Evolutionary conservation across 2,329 filamentous ascomycete species (phyloP), one percentile per base, ranked within the genome.

Genomic region (Knufia fluminis): DNA sequence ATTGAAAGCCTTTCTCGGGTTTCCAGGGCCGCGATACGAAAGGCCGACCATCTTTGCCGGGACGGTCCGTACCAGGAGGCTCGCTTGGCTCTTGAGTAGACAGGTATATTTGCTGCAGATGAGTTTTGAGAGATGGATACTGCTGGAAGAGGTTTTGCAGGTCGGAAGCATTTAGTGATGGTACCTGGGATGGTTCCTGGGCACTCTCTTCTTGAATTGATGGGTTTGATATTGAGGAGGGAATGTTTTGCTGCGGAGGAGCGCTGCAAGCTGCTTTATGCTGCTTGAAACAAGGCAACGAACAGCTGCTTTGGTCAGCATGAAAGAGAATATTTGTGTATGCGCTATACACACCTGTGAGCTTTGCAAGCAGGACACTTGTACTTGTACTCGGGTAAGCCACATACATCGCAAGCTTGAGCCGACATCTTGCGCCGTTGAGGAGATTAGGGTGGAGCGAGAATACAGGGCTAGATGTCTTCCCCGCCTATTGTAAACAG

Each of bases 1-100:
- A 73, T 48, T 73, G 68, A 43, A 80, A 69, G 4, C 80, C 80
- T 4, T 75, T 68, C 44, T 83, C 78, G 39, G 70, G 68, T 19
- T 75, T 77, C 81, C 80, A 85, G 2, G 54, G 48, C 41, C 41
- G 12, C 31, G 40, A 42, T 2, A 17, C 17, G 33, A 42, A 33
- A 33, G 26, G 12, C 51, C 39, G 35, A 22, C 47, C 2, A 45
- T 50, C 39, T 3, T 36, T 16, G 6, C 52, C 49, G 19, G 53
- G 38, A 19, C 46, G 31, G 8, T 43, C 43, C 43, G 52, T 46
- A 8, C 45, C 49, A 44, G 45, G 45, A 4, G 44, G 42, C 40
- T 53, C 41, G 16, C 48, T 53, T 33, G 51, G 53, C 16, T 54
- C 36, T 32, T 46, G 41, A 38, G 35, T 48, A 16, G 45, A 45